phyloP scores from a whole-genome alignment of 352 stramenopile genomes.

The Phytophthora multivora region DNA sequence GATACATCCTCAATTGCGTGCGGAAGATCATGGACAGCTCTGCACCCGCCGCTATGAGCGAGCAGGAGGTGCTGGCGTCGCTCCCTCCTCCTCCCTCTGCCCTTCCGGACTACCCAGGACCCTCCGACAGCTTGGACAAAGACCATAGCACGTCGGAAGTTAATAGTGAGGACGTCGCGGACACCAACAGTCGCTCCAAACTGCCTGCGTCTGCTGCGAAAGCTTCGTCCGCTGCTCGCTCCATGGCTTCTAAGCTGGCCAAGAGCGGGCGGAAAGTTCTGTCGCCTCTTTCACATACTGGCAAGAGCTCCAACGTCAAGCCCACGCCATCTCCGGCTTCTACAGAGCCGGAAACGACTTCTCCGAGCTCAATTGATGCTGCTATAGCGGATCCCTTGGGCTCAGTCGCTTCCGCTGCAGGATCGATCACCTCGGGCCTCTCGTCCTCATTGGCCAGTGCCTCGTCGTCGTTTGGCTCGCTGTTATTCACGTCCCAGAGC shows the following conservation, averaged over 20 bases:
- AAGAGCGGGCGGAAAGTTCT: constrained; percentile 60
- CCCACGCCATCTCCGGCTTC: constrained; percentile 6
- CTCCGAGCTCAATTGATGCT: constrained; percentile 9
- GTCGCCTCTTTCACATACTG: constrained; percentile 38
- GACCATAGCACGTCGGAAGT: neutral
- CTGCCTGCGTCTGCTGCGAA: constrained; percentile 27
- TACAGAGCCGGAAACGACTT: constrained; percentile 8
- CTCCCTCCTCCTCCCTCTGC: constrained; percentile 36
- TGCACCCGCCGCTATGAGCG: constrained; percentile 13
- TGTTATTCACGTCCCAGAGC: constrained; percentile 49
- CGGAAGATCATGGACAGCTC: neutral
- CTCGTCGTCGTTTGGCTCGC: constrained; percentile 46
- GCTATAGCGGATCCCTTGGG: constrained; percentile 15
- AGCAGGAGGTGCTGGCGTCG: constrained; percentile 32
- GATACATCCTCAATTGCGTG: no score
- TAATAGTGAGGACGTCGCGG: neutral
- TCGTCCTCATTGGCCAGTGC: constrained; percentile 45
- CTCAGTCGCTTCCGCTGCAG: constrained; percentile 29
- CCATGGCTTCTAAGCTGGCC: constrained; percentile 65
- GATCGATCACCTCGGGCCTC: constrained; percentile 26
- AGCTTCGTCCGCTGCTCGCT: constrained; percentile 55
- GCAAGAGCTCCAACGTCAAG: constrained; percentile 9
- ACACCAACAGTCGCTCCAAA: constrained; percentile 10
- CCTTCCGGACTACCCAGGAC: constrained; percentile 23
- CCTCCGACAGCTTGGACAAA: neutral